Conservation (phyloP, 345 rosid genomes). For the Firmiana major region DNA sequence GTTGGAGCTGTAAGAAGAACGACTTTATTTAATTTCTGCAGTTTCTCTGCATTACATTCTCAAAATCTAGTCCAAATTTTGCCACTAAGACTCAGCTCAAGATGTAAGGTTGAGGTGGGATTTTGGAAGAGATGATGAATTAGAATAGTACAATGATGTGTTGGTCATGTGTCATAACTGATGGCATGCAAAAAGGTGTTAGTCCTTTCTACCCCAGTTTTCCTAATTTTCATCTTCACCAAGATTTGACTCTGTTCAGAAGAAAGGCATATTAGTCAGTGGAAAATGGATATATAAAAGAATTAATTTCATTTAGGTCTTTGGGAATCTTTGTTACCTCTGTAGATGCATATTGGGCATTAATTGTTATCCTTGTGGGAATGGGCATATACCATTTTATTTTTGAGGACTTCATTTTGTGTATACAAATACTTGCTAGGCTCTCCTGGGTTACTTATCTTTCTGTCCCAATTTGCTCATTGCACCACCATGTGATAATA, state of each 20-base stretch:
- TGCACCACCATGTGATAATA: background rate
- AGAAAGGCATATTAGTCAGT: background rate
- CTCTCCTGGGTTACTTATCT: background rate
- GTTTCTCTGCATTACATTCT: constrained; percentile 16
- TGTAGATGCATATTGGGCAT: background rate
- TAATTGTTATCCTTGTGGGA: background rate
- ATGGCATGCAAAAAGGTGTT: background rate
- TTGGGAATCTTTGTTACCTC: background rate
- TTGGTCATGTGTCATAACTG: background rate
- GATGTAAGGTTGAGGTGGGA: background rate
- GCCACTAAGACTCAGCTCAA: background rate
- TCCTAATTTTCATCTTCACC: background rate
- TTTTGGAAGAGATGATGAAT: background rate
- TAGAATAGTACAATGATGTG: background rate
- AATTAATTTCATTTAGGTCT: background rate
- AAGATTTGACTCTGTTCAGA: background rate
- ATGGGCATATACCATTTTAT: background rate
- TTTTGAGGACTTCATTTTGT: background rate
- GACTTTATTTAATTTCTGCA: constrained; percentile 4
- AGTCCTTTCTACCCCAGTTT: background rate
- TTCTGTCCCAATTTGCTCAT: background rate
- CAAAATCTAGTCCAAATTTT: background rate
- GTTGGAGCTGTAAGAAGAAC: constrained; percentile 88
- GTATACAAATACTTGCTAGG: background rate
- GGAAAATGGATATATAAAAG: background rate